A percentile compares a stretch with the other conserved stretches of the same genome.
Evolutionary conservation across 164 flowering plant genomes (phyloP).

Genomic region (Dillenia turbinata): DNA sequence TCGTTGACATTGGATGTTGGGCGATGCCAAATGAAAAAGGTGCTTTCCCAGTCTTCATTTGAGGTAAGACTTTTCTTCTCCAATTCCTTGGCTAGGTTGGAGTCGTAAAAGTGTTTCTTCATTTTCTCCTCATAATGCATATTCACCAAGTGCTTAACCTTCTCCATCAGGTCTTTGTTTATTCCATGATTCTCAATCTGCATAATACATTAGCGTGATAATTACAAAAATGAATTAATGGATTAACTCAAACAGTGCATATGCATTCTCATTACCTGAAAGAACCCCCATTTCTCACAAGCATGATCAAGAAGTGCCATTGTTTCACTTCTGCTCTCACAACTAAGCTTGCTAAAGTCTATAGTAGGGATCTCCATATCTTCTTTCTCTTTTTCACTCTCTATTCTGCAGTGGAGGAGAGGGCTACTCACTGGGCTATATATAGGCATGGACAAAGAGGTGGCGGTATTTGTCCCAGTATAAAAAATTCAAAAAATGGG

Average conservation of each 20-base stretch:
- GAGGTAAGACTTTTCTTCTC: slow-evolving; percentile 13
- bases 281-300: slow-evolving; percentile 77
- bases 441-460: slow-evolving; percentile 15
- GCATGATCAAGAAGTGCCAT: slow-evolving; percentile 60
- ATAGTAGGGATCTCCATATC: slow-evolving; percentile 58
- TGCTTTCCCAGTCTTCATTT: slow-evolving; percentile 51
- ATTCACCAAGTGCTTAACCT: slow-evolving; percentile 55
- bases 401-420: slow-evolving; percentile 4
- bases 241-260: not conserved
- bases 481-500: slow-evolving; percentile 5
- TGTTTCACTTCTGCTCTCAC: slow-evolving; percentile 46
- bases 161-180: slow-evolving; percentile 49
- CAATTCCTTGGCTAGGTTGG: slow-evolving; percentile 41
- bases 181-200: slow-evolving; percentile 76
- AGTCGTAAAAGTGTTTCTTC: slow-evolving; percentile 47
- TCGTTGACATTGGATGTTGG: slow-evolving; percentile 50
- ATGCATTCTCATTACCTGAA: slow-evolving; percentile 34
- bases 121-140: slow-evolving; percentile 48
- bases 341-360: slow-evolving; percentile 45
- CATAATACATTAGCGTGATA: slow-evolving; percentile 4
- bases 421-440: slow-evolving; percentile 4
- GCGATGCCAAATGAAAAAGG: slow-evolving; percentile 59
- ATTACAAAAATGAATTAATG: not conserved
- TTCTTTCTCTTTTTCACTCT: slow-evolving; percentile 8
- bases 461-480: not conserved